A percentile compares a stretch with the other conserved stretches of the same genome.
These are phyloP conservation scores for Carex scoparia DNA, from an alignment of 176 grass and related monocot genomes.

Conservation along the genomic window DNA sequence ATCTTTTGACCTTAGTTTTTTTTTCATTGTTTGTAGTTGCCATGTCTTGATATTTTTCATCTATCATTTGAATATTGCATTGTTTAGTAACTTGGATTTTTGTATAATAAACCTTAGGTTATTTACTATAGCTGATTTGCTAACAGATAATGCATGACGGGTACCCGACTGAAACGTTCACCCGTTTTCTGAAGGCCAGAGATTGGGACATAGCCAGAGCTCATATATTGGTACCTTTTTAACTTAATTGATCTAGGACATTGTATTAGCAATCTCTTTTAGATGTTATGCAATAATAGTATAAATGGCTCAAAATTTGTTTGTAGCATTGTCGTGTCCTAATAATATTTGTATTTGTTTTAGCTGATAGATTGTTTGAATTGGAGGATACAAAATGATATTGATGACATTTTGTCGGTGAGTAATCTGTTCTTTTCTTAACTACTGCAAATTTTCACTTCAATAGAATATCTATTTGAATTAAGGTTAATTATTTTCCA, in stretches of 20 bases:
- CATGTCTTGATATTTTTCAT: conserved; percentile 7
- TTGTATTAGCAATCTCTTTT: conserved; percentile 10
- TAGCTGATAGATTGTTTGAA: conserved; percentile 82
- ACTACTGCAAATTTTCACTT: background rate
- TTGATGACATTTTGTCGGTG: conserved; percentile 71
- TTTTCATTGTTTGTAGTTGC: background rate
- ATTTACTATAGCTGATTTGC: conserved; percentile 4
- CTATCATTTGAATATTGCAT: background rate
- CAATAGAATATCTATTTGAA: background rate
- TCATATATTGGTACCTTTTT: conserved; percentile 52
- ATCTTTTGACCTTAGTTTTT: background rate
- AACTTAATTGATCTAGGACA: background rate
- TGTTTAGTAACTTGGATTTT: background rate
- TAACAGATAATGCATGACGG: conserved; percentile 70
- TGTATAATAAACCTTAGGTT: background rate
- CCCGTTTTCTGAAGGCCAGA: conserved; percentile 76
- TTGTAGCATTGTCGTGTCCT: conserved; percentile 16
- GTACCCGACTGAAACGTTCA: conserved; percentile 47
- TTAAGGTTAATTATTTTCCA: background rate
- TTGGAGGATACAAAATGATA: conserved; percentile 89
- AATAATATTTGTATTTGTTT: conserved; percentile 27
- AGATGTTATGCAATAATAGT: background rate
- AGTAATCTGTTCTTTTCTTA: conserved; percentile 21
- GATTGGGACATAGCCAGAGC: conserved; percentile 63
- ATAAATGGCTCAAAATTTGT: conserved; percentile 8